Evolutionary conservation across 306 rosid species (phyloP).

Genomic region (Cucumis hystrix): DNA sequence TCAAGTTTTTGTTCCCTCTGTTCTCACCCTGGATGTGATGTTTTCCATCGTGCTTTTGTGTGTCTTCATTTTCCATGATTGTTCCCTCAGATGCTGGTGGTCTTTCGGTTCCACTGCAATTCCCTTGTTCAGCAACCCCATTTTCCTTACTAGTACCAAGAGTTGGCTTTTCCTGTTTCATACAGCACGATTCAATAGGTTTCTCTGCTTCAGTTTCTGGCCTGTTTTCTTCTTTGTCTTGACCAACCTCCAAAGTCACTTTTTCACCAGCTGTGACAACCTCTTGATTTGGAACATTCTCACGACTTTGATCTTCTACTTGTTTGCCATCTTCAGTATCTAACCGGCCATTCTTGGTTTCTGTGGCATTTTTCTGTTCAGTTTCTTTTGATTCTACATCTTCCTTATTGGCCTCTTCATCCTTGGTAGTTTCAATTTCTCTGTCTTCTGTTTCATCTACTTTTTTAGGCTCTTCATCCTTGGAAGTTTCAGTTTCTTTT

Average conservation of each 20-base stretch:
- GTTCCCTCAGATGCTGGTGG: background rate
- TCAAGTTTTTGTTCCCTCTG: constrained; percentile 9
- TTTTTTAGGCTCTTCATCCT: constrained; percentile 1
- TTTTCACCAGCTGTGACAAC: background rate
- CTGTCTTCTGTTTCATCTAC: background rate
- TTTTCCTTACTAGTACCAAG: constrained; percentile 16
- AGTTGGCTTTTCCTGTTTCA: constrained; percentile 16
- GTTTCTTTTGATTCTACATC: background rate
- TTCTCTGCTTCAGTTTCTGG: constrained; percentile 16
- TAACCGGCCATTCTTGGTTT: background rate
- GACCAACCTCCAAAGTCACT: background rate
- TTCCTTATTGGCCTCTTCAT: background rate
- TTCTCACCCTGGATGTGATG: constrained; percentile 18
- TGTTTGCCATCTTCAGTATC: background rate
- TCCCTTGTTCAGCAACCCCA: constrained; percentile 20
- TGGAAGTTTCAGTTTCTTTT: background rate
- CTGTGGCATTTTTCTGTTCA: background rate
- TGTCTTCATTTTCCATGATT: constrained; percentile 12
- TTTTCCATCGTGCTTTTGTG: constrained; percentile 19
- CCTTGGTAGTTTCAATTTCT: background rate
- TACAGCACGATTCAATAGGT: constrained; percentile 20
- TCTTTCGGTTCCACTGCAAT: background rate
- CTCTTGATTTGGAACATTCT: background rate
- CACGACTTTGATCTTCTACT: background rate
- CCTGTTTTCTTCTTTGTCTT: background rate